Base-by-base conservation (phyloP, 2,329 filamentous ascomycete genomes). In the Phyllosticta paracitricarpa region DNA sequence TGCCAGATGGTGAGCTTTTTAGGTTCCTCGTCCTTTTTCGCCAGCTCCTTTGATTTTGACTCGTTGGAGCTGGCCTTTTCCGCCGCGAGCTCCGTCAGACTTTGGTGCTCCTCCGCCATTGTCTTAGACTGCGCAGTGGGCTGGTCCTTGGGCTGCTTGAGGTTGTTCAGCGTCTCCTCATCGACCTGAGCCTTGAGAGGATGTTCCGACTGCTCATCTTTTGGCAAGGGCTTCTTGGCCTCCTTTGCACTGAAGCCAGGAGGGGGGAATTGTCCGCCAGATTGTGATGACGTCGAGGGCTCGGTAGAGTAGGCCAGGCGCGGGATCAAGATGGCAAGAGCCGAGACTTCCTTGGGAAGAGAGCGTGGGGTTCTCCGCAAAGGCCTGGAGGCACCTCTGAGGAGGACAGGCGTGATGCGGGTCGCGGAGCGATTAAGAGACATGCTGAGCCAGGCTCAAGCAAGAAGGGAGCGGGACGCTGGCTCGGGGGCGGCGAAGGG, bases 241-340 rank as follows among this genome's bases (percentile, higher is more conserved):
- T 91, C 82, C 70, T 93, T 87, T n/a, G 89, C 80, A 72, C 94
- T 92, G 80, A 96, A 97, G 28, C 92, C 92, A 14, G 91, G 92
- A 62, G 92, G 92, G 54, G 91, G 92, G 56, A 83, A 86, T 60
- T 81, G 79, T 58, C 82, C 78, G 51, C 72, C 71, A 22, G 75
- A 68, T 54, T 70, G 70, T 22, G 79, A 76, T 51, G 79, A 76
- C 19, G 79, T 80, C 14, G 80, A 79, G 12, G 82, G 80, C 65
- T 86, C 82, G 55, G 84, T 87, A 28, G 82, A 77, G 65, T 83
- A 78, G 64, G 73, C 72, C 61, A 81, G 75, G 26, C 77, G 75
- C 3, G 82, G 81, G 22, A 86, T 71, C 60, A 85, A 71, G 58
- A 85, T 80, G 52, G 83, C 82, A 57, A 86, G 76, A 9, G 84